These are phyloP conservation scores for Globisporangium polare DNA, from an alignment of 352 stramenopile genomes.

Conservation along the genomic window DNA sequence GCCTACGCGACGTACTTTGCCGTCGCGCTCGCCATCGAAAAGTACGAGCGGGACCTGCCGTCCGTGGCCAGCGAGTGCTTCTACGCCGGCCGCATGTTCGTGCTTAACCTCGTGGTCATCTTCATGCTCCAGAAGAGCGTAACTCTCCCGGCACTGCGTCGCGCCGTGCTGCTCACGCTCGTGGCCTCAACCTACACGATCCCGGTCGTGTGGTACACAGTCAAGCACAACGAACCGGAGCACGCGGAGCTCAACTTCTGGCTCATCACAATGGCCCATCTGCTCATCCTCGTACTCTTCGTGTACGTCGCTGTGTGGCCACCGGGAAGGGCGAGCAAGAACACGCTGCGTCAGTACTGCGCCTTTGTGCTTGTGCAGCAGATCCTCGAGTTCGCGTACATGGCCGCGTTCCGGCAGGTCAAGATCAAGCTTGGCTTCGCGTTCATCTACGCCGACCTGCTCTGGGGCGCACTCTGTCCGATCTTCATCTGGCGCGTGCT, in stretches of 20 bases:
- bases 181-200: constrained; percentile 26
- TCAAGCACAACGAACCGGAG: not conserved
- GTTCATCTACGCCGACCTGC: constrained; percentile 11
- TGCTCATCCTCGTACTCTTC: constrained; percentile 28
- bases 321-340: not conserved
- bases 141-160: constrained; percentile 26
- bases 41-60: constrained; percentile 10
- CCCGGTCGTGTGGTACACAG: constrained; percentile 13
- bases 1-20: constrained; percentile 13
- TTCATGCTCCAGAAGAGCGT: constrained; percentile 49
- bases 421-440: constrained; percentile 12
- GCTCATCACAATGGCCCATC: not conserved
- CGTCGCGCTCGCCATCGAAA: constrained; percentile 5
- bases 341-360: constrained; percentile 27
- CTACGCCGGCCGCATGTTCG: constrained; percentile 31
- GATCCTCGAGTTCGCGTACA: constrained; percentile 14
- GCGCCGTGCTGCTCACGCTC: constrained; percentile 26
- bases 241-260: constrained; percentile 5
- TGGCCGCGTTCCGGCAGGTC: not conserved
- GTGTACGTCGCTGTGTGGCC: constrained; percentile 1
- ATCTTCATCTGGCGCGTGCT: constrained; percentile 75
- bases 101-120: constrained; percentile 30
- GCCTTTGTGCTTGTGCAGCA: constrained; percentile 6
- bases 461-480: constrained; percentile 24
- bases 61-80: constrained; percentile 17